A percentile compares a stretch with the other conserved stretches of the same genome.
Evolutionary conservation across 139 green algal genomes (phyloP).

Genomic region (Chlorella ohadii): DNA sequence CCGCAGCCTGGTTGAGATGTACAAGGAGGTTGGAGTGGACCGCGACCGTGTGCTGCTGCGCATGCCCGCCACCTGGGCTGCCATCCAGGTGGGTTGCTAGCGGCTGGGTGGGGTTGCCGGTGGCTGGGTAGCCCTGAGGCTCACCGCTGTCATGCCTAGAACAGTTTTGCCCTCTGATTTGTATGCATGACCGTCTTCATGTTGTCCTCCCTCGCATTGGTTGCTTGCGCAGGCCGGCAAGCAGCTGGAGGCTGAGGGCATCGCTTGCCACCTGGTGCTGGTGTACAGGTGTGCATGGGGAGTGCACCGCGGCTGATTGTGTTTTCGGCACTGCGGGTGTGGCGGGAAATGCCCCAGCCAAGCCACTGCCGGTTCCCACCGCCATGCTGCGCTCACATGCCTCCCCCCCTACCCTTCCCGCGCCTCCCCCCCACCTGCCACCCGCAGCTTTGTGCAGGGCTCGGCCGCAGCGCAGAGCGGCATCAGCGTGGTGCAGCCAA

Average conservation of each 20-base stretch:
- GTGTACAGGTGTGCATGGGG: conserved; percentile 65
- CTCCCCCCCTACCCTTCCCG: not conserved
- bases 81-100: conserved; percentile 52
- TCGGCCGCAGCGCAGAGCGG: conserved; percentile 77
- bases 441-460: conserved; percentile 77
- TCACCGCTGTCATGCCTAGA: too few relatives aligned
- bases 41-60: conserved; percentile 66
- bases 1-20: conserved; percentile 58
- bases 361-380: too few relatives aligned
- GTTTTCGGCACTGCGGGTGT: too few relatives aligned
- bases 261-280: conserved; percentile 68
- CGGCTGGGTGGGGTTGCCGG: too few relatives aligned
- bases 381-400: too few relatives aligned
- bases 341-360: too few relatives aligned
- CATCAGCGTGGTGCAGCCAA: conserved; percentile 79
- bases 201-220: too few relatives aligned
- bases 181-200: too few relatives aligned
- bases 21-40: conserved; percentile 66
- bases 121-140: too few relatives aligned
- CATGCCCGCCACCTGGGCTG: conserved; percentile 85
- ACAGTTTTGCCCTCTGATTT: too few relatives aligned
- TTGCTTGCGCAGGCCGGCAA: conserved; percentile 48
- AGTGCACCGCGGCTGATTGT: not conserved
- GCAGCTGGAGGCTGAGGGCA: conserved; percentile 73
- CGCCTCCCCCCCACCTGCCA: not conserved